phyloP scores from a whole-genome alignment of 352 stramenopile genomes.

The Blastocystis sp. region DNA sequence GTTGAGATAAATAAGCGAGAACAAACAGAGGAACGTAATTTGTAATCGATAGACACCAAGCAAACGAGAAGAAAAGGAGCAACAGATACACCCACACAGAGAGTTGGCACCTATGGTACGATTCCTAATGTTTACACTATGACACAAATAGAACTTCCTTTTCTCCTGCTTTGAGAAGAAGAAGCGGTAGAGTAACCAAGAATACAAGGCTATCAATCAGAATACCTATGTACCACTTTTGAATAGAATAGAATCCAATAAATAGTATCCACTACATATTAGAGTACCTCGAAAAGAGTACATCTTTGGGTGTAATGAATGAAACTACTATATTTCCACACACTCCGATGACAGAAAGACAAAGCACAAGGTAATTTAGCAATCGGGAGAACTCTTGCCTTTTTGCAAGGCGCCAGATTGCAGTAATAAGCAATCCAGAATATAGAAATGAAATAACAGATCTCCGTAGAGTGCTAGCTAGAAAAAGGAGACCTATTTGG shows the following conservation, averaged over 20 bases:
- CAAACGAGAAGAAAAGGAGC: not conserved
- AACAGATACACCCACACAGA: not conserved
- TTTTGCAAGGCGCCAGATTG: not conserved
- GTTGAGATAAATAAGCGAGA: not conserved
- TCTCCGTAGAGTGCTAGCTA: not conserved
- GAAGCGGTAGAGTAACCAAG: not conserved
- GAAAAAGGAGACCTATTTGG: not conserved
- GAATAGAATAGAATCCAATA: not conserved
- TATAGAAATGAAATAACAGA: not conserved
- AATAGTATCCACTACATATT: not conserved
- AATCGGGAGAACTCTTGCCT: not conserved
- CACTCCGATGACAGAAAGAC: not conserved
- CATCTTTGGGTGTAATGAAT: not conserved
- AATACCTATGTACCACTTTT: not conserved
- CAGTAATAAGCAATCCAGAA: not conserved
- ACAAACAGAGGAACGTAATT: not conserved
- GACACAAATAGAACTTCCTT: not conserved
- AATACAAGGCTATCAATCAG: not conserved
- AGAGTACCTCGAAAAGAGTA: not conserved
- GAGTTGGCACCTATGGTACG: no score
- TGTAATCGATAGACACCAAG: not conserved
- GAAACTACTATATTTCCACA: not conserved
- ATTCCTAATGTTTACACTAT: not conserved
- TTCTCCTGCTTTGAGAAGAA: not conserved
- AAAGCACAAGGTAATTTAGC: not conserved